Conservation (phyloP, 108 stramenopile species). For the Pseudonitzschia multiseries region DNA sequence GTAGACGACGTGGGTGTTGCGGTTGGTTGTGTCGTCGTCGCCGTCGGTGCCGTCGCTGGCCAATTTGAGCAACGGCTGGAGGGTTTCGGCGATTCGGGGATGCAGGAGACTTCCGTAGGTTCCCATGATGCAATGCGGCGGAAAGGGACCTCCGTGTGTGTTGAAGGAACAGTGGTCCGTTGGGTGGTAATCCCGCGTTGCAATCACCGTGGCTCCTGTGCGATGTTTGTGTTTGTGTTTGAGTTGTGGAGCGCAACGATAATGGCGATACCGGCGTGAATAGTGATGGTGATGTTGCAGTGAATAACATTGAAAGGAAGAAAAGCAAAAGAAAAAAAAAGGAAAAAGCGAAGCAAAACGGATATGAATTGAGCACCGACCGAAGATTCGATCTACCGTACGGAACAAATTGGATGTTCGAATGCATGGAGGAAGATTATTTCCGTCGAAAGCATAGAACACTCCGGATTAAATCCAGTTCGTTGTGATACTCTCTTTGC, state of each 20-base stretch:
- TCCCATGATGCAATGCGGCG: constrained; percentile 1
- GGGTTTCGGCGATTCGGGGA: neutral
- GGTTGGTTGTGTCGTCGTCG: neutral
- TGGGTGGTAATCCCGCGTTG: constrained; percentile 6
- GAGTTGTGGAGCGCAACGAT: neutral
- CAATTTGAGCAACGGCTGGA: neutral
- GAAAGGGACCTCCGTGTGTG: constrained; percentile 11
- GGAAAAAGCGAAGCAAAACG: no score
- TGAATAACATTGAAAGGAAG: neutral
- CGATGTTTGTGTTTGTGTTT: neutral
- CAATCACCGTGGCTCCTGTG: neutral
- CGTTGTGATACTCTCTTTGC: no score
- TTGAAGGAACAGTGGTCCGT: constrained; percentile 5
- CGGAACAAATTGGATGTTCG: no score
- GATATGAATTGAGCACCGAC: no score
- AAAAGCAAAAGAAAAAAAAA: neutral
- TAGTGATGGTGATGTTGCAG: neutral
- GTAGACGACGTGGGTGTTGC: constrained; percentile 1
- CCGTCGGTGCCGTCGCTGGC: neutral
- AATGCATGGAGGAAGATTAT: no score
- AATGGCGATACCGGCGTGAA: neutral
- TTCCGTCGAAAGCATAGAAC: no score
- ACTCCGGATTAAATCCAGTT: no score
- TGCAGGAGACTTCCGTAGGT: neutral
- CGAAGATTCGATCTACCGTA: no score